Evolutionary conservation across 1,284 basidiomycete species (phyloP).

Genomic region (Ganoderma sp.): DNA sequence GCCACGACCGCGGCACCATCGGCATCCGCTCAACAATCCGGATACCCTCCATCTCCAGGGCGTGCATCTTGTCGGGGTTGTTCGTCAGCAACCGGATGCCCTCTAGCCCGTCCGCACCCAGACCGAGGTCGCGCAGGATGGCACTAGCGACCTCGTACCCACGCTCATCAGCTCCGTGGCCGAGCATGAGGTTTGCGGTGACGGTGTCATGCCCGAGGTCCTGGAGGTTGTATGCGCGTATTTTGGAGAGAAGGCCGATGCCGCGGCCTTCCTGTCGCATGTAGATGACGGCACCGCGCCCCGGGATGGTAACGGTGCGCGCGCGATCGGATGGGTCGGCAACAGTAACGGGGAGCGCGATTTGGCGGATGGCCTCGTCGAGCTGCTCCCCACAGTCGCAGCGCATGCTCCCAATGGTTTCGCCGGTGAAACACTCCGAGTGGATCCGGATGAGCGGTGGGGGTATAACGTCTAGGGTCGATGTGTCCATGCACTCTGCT

Average conservation of each 20-base stretch:
- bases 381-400: conserved; percentile 99
- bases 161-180: conserved; percentile 93
- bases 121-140: conserved; percentile 87
- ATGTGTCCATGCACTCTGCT: conserved; percentile 32
- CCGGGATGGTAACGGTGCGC: conserved; percentile 58
- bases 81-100: conserved; percentile 91
- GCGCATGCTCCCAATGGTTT: conserved; percentile 97
- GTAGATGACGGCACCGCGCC: conserved; percentile 95
- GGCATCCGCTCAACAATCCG: conserved; percentile 84
- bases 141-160: conserved; percentile 92
- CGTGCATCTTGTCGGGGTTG: conserved; percentile 96
- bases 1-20: conserved; percentile 96
- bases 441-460: conserved; percentile 94
- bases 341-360: conserved; percentile 74
- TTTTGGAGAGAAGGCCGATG: conserved; percentile 95
- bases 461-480: conserved; percentile 51
- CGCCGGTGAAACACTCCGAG: conserved; percentile 98
- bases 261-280: conserved; percentile 99
- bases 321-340: conserved; percentile 44
- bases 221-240: conserved; percentile 97
- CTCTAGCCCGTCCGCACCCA: conserved; percentile 64
- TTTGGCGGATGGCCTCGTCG: conserved; percentile 93
- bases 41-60: conserved; percentile 86
- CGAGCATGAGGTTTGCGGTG: conserved; percentile 94
- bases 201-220: conserved; percentile 99